Conservation (phyloP, 495 filamentous ascomycete genomes). For the Ascobolus immersus region DNA sequence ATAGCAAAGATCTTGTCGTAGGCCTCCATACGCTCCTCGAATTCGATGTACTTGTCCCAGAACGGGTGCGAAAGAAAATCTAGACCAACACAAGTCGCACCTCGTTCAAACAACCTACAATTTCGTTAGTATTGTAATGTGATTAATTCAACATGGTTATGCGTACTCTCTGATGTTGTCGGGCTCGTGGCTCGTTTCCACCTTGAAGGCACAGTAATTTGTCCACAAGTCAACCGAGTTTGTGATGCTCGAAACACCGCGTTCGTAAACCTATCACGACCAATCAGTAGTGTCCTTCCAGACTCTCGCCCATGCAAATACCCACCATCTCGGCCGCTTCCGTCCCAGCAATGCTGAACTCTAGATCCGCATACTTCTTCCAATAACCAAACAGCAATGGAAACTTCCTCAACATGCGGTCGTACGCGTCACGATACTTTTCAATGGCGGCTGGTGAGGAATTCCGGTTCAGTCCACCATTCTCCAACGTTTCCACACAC, state of each 20-base stretch:
- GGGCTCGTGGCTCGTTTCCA: slow-evolving; percentile 80
- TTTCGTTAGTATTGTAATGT: slow-evolving; percentile 17
- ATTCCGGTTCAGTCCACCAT: slow-evolving; percentile 83
- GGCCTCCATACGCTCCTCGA: slow-evolving; percentile 69
- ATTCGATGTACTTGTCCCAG: slow-evolving; percentile 98
- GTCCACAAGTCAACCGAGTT: slow-evolving; percentile 91
- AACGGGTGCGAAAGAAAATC: slow-evolving; percentile 90
- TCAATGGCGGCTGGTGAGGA: slow-evolving; percentile 85
- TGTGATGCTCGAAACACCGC: slow-evolving; percentile 76
- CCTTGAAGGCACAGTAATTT: slow-evolving; percentile 91
- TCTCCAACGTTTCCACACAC: slow-evolving; percentile 60
- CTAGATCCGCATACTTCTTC: slow-evolving; percentile 97
- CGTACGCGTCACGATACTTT: slow-evolving; percentile 58
- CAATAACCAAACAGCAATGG: slow-evolving; percentile 93
- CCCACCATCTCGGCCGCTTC: slow-evolving; percentile 94
- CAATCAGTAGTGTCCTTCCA: not conserved
- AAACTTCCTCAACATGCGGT: slow-evolving; percentile 84
- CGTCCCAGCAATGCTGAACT: slow-evolving; percentile 88
- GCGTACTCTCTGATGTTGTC: slow-evolving; percentile 98
- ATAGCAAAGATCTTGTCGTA: slow-evolving; percentile 71
- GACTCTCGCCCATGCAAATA: not conserved
- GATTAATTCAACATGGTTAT: slow-evolving; percentile 5
- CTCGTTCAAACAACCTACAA: slow-evolving; percentile 74
- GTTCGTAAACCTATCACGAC: slow-evolving; percentile 57
- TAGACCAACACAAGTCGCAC: slow-evolving; percentile 56